These are phyloP conservation scores for Rhizophora apiculata DNA, from an alignment of 345 rosid species.

Conservation along the genomic window DNA sequence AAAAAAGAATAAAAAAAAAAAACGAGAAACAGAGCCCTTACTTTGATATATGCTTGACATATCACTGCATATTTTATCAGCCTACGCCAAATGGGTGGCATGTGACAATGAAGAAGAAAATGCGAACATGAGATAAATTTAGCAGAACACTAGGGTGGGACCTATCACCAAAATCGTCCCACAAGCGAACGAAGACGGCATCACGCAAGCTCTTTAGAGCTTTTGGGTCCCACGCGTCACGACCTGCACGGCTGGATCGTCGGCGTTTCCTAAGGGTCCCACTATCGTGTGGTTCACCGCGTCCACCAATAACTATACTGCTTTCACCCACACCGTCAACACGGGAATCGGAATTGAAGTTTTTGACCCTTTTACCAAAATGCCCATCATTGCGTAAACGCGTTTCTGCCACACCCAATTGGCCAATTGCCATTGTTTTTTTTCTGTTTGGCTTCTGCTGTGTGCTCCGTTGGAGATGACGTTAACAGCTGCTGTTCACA, in stretches of 20 bases:
- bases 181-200: slow-evolving; percentile 15
- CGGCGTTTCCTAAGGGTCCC: slow-evolving; percentile 20
- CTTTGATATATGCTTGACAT: not conserved
- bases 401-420: not conserved
- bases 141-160: not conserved
- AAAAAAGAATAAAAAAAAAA: too few species aligned
- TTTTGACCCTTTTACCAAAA: too few species aligned
- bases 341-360: not conserved
- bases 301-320: not conserved
- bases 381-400: slow-evolving; percentile 1
- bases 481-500: not conserved
- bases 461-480: not conserved
- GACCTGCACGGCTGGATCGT: slow-evolving; percentile 40
- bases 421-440: too few species aligned
- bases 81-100: too few species aligned
- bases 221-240: slow-evolving; percentile 47
- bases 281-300: slow-evolving; percentile 22
- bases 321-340: slow-evolving; percentile 3
- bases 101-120: not conserved
- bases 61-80: not conserved
- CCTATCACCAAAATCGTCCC: slow-evolving; percentile 5
- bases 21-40: not conserved
- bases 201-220: not conserved
- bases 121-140: not conserved
- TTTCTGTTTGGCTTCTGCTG: not conserved